These are phyloP conservation scores for Mortierella sp. DNA, from an alignment of 371 early-diverging fungal genomes.

Conservation along the genomic window DNA sequence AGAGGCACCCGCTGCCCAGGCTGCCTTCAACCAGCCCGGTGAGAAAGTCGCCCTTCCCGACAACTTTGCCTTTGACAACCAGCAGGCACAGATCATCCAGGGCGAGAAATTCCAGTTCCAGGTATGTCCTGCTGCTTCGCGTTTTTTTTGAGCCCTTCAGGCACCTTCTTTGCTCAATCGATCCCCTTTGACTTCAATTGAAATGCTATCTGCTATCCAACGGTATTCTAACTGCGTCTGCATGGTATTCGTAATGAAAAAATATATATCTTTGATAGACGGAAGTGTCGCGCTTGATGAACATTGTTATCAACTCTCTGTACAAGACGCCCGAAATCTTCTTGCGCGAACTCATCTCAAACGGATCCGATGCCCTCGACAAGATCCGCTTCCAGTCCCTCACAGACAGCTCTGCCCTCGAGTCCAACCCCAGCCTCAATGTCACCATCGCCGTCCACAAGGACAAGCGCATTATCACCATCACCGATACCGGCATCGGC, in stretches of 20 bases:
- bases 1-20: conserved; percentile 47
- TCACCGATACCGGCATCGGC: conserved; percentile 96
- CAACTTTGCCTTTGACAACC: conserved; percentile 48
- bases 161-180: no score
- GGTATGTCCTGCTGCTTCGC: conserved; percentile 18
- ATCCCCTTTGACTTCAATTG: background rate
- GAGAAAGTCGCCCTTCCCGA: conserved; percentile 50
- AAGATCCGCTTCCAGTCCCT: conserved; percentile 90
- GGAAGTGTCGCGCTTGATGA: conserved; percentile 89
- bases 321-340: conserved; percentile 94
- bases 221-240: no score
- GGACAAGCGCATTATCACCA: conserved; percentile 76
- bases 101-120: conserved; percentile 58
- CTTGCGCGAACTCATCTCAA: conserved; percentile 96
- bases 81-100: conserved; percentile 24
- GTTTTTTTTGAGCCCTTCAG: background rate
- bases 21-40: conserved; percentile 37
- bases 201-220: no score
- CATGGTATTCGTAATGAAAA: background rate
- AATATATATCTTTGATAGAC: conserved; percentile 71
- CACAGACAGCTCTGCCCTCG: conserved; percentile 75
- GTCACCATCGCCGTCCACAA: conserved; percentile 83
- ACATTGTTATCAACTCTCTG: conserved; percentile 90
- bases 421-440: conserved; percentile 69
- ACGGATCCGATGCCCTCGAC: conserved; percentile 95